These are phyloP conservation scores for Physcia stellaris DNA, from an alignment of 495 filamentous ascomycete species.

Conservation along the genomic window DNA sequence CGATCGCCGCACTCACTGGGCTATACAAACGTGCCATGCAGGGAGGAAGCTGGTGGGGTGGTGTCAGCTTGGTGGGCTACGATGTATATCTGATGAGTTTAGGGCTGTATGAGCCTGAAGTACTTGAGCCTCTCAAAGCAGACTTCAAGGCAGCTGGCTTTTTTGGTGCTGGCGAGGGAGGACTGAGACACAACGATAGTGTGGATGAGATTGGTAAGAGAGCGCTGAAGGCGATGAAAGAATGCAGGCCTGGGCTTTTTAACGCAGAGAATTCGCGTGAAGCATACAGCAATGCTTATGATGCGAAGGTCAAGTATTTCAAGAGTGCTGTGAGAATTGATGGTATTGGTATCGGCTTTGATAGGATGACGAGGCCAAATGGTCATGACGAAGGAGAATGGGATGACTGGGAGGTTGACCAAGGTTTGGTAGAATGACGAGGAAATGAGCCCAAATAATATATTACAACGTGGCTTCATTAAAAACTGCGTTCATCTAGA, in stretches of 20 bases:
- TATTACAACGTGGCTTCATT: too few species aligned
- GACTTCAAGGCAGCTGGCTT: constrained; percentile 27
- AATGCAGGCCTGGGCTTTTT: constrained; percentile 37
- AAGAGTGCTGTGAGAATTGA: too few species aligned
- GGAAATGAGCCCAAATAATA: too few species aligned
- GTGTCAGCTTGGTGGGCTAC: constrained; percentile 52
- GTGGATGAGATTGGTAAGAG: constrained; percentile 58
- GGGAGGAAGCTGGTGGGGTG: constrained; percentile 53
- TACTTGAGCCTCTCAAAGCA: constrained; percentile 41
- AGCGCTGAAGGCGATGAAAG: constrained; percentile 48
- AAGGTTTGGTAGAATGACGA: too few species aligned
- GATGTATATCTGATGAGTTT: constrained; percentile 53
- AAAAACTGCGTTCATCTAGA: too few species aligned
- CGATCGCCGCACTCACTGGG: constrained; percentile 48
- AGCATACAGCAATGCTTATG: constrained; percentile 32
- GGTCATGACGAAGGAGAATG: too few species aligned
- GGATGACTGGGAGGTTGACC: too few species aligned
- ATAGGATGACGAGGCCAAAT: too few species aligned
- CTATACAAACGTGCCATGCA: constrained; percentile 45
- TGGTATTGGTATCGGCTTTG: too few species aligned
- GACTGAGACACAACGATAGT: constrained; percentile 51
- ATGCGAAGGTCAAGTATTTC: constrained; percentile 29
- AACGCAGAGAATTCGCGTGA: constrained; percentile 29
- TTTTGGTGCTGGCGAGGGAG: neutral
- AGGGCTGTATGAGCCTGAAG: constrained; percentile 41